Evolutionary conservation across 2,329 filamentous ascomycete genomes (phyloP).

Genomic region (Dissoconium aciculare): DNA sequence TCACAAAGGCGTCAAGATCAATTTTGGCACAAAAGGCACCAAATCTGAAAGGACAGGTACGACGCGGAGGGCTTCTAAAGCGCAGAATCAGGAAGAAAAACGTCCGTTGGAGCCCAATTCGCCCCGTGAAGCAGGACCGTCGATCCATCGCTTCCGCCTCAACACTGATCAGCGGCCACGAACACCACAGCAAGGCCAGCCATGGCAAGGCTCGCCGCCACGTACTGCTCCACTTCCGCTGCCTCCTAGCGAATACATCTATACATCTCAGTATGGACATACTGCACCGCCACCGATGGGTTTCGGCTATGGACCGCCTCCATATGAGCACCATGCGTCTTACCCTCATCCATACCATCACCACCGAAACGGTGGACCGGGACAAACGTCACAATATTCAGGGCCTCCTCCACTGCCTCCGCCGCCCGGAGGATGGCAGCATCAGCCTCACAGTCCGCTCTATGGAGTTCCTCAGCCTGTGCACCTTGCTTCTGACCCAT

Average conservation of each 20-base stretch:
- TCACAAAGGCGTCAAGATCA: slow-evolving; percentile 1
- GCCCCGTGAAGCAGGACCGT: slow-evolving; percentile 3
- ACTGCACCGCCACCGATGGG: slow-evolving; percentile 5
- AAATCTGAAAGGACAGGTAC: slow-evolving; percentile 9
- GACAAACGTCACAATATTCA: slow-evolving; percentile 5
- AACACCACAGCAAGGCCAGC: not conserved
- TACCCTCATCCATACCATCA: slow-evolving; percentile 3
- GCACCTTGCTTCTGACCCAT: not conserved
- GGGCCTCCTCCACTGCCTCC: slow-evolving; percentile 4
- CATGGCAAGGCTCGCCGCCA: not conserved
- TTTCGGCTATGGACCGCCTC: slow-evolving; percentile 5
- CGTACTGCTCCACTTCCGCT: not conserved
- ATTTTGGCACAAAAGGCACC: slow-evolving; percentile 6
- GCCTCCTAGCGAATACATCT: slow-evolving; percentile 6
- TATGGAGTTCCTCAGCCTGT: not conserved
- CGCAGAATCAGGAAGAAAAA: slow-evolving; percentile 2
- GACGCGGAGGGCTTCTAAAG: slow-evolving; percentile 9
- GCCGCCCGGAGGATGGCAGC: slow-evolving; percentile 3
- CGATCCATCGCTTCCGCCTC: slow-evolving; percentile 6
- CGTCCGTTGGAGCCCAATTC: slow-evolving; percentile 2
- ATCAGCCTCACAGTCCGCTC: not conserved
- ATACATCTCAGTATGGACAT: slow-evolving; percentile 6
- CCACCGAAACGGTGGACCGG: slow-evolving; percentile 10
- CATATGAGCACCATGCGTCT: slow-evolving; percentile 6
- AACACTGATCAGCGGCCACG: slow-evolving; percentile 2